A percentile compares a stretch with the other conserved stretches of the same genome.
phyloP scores from a whole-genome alignment of 1,284 basidiomycete species.

The Irpex sp. region DNA sequence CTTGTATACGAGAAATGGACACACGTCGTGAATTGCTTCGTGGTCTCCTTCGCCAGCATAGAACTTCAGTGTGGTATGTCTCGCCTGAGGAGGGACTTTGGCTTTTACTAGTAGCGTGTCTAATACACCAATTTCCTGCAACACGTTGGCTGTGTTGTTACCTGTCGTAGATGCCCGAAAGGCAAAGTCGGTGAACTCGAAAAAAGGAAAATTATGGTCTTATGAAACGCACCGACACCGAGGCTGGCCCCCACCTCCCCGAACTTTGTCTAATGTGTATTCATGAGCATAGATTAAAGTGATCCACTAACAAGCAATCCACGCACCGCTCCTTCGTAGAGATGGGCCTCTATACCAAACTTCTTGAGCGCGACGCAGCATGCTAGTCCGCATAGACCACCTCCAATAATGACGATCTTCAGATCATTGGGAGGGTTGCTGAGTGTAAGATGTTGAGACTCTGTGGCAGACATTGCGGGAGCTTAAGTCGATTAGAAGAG shows the following conservation, averaged over 20 bases:
- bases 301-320: no score
- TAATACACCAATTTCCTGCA: conserved; percentile 37
- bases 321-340: conserved; percentile 19
- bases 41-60: conserved; percentile 35
- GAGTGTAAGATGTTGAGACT: not conserved
- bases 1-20: conserved; percentile 6
- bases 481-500: no score
- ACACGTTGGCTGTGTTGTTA: conserved; percentile 40
- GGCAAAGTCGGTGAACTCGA: no score
- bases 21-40: conserved; percentile 39
- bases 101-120: conserved; percentile 33
- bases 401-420: conserved; percentile 16
- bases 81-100: conserved; percentile 25
- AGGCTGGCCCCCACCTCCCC: conserved; percentile 48
- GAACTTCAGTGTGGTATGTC: conserved; percentile 31
- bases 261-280: conserved; percentile 30
- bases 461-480: not conserved
- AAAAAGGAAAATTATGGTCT: no score
- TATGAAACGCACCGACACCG: conserved; percentile 32
- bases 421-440: not conserved
- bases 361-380: conserved; percentile 13
- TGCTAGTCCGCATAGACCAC: conserved; percentile 15
- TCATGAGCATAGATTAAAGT: not conserved
- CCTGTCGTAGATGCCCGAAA: conserved; percentile 24
- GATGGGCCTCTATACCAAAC: conserved; percentile 11